phyloP scores from a whole-genome alignment of 2,329 filamentous ascomycete species.

The Seiridium cupressi region DNA sequence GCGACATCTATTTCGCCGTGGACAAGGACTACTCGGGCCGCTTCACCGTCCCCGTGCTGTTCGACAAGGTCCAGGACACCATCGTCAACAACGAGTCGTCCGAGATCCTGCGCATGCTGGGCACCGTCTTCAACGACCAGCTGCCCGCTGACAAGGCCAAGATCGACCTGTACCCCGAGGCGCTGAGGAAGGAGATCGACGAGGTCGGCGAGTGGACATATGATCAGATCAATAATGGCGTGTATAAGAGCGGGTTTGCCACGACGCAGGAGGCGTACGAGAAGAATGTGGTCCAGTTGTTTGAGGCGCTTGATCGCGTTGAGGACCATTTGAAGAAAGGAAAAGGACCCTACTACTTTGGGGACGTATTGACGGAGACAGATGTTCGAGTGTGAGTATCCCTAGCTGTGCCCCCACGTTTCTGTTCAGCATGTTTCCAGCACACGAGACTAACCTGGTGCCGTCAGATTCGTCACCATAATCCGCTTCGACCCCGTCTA shows the following conservation, averaged over 20 bases:
- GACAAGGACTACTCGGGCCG: slow-evolving; percentile 72
- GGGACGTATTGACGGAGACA: slow-evolving; percentile 72
- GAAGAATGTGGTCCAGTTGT: slow-evolving; percentile 67
- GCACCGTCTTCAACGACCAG: slow-evolving; percentile 74
- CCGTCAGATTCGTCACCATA: slow-evolving; percentile 25
- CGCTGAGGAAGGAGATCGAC: slow-evolving; percentile 69
- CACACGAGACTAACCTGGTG: too few relatives aligned
- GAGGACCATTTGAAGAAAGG: slow-evolving; percentile 63
- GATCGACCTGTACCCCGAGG: slow-evolving; percentile 66
- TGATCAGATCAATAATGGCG: slow-evolving; percentile 67
- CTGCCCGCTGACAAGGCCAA: slow-evolving; percentile 57
- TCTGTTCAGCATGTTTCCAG: neutral
- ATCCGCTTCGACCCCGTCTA: slow-evolving; percentile 59
- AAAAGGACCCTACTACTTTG: slow-evolving; percentile 71
- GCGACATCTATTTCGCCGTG: slow-evolving; percentile 76
- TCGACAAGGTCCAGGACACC: slow-evolving; percentile 69
- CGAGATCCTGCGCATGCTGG: slow-evolving; percentile 91
- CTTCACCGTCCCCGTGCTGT: slow-evolving; percentile 86
- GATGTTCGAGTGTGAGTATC: slow-evolving; percentile 67
- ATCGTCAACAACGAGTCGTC: slow-evolving; percentile 92
- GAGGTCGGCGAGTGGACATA: slow-evolving; percentile 80
- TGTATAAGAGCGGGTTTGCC: slow-evolving; percentile 79
- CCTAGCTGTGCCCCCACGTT: neutral
- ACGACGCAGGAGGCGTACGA: slow-evolving; percentile 83
- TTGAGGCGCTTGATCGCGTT: slow-evolving; percentile 72